Conservation (phyloP, 148 eudicot species). For the Nepenthes gracilis region DNA sequence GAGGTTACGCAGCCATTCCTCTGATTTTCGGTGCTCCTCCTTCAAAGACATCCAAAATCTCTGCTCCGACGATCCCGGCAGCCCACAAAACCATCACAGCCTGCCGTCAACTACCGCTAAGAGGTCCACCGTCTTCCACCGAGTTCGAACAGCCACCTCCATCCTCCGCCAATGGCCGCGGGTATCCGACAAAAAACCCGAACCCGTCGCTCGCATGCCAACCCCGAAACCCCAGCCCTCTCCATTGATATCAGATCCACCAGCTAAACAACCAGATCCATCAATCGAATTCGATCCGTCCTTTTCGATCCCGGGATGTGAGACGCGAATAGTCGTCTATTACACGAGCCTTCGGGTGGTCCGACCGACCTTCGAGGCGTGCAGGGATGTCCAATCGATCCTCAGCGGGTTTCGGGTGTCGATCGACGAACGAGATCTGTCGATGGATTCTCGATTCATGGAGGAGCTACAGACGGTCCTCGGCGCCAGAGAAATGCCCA, state of each 20-base stretch:
- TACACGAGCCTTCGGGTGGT: slow-evolving; percentile 58
- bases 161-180: slow-evolving; percentile 32
- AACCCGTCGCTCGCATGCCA: background rate
- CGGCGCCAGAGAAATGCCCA: slow-evolving; percentile 14
- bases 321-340: slow-evolving; percentile 42
- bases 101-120: slow-evolving; percentile 4
- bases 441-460: slow-evolving; percentile 48
- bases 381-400: slow-evolving; percentile 42
- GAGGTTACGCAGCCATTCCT: slow-evolving; percentile 8
- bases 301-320: slow-evolving; percentile 20
- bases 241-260: background rate
- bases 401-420: slow-evolving; percentile 39
- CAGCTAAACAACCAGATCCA: background rate
- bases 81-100: slow-evolving; percentile 6
- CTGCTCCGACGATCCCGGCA: slow-evolving; percentile 18
- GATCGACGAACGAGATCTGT: slow-evolving; percentile 66
- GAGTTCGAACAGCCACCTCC: slow-evolving; percentile 36
- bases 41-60: slow-evolving; percentile 69
- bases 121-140: slow-evolving; percentile 48
- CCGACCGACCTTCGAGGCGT: slow-evolving; percentile 63
- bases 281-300: slow-evolving; percentile 2
- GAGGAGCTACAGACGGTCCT: slow-evolving; percentile 40
- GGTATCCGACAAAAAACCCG: slow-evolving; percentile 4
- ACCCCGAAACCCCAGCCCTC: background rate
- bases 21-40: slow-evolving; percentile 32